A percentile compares a stretch with the other conserved stretches of the same genome.
These are phyloP conservation scores for Ammopiptanthus mongolicus DNA, from an alignment of 306 rosid species.

Conservation along the genomic window DNA sequence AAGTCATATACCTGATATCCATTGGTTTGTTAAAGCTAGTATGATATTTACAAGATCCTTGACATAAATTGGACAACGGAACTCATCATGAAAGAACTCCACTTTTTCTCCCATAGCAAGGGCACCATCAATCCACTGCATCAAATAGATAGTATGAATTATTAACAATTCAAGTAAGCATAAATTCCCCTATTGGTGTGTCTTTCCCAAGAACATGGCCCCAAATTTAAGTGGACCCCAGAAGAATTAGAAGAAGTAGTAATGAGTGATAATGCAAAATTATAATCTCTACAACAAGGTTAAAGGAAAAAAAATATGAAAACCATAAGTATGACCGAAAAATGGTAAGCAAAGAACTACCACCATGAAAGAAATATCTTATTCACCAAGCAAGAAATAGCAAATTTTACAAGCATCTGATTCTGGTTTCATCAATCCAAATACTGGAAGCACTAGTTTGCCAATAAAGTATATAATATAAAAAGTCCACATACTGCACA, in stretches of 20 bases:
- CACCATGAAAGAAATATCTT: not conserved
- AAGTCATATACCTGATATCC: slow-evolving; percentile 63
- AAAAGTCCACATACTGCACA: not conserved
- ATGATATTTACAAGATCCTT: slow-evolving; percentile 64
- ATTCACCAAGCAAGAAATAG: not conserved
- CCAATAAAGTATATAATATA: slow-evolving; percentile 3
- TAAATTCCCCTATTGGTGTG: not conserved
- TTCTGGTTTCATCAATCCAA: slow-evolving; percentile 6
- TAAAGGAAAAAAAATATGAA: not conserved
- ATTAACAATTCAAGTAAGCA: slow-evolving; percentile 10
- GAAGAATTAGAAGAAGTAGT: slow-evolving; percentile 4
- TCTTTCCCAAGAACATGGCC: not conserved
- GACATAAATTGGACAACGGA: slow-evolving; percentile 84
- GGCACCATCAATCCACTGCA: slow-evolving; percentile 82
- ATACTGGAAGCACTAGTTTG: slow-evolving; percentile 16
- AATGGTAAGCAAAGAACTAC: not conserved
- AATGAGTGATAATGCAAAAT: not conserved
- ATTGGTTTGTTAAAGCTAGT: slow-evolving; percentile 52
- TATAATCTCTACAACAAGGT: not conserved
- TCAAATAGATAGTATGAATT: slow-evolving; percentile 21
- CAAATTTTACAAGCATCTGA: not conserved
- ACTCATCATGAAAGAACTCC: slow-evolving; percentile 80
- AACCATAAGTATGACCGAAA: not conserved
- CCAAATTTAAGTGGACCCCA: not conserved
- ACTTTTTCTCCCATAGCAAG: slow-evolving; percentile 56